Conservation (phyloP, 2,329 filamentous ascomycete species). For the Chrysosporium keratinophilum region DNA sequence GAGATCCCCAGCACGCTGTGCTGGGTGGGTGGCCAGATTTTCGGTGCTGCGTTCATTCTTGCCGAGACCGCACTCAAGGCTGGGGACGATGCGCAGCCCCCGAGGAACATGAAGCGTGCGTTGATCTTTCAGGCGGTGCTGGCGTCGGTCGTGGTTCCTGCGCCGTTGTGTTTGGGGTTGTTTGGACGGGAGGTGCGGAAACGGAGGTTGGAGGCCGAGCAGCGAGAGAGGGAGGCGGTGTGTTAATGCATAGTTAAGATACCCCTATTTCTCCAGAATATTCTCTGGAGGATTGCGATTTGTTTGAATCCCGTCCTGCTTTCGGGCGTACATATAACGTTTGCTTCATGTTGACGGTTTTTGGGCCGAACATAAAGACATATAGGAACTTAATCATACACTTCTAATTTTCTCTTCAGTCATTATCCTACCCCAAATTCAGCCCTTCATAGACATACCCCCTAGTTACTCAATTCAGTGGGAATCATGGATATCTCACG, state of each 20-base stretch:
- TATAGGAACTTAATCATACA: no score
- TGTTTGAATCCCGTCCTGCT: no score
- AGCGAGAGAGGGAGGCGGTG: not conserved
- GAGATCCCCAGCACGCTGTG: slow-evolving; percentile 74
- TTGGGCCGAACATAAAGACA: no score
- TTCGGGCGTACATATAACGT: no score
- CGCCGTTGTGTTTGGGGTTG: slow-evolving; percentile 58
- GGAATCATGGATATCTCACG: no score
- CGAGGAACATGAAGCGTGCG: slow-evolving; percentile 60
- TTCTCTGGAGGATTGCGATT: no score
- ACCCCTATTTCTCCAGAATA: no score
- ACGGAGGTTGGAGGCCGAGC: slow-evolving; percentile 34
- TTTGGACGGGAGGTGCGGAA: slow-evolving; percentile 48
- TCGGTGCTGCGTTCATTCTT: slow-evolving; percentile 77
- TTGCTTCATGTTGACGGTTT: no score
- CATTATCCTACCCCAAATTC: no score
- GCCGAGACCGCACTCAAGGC: slow-evolving; percentile 62
- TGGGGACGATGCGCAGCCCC: slow-evolving; percentile 45
- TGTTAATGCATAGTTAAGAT: not conserved
- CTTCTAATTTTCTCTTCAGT: no score
- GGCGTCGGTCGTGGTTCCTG: slow-evolving; percentile 52
- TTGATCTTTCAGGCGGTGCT: slow-evolving; percentile 72
- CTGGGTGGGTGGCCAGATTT: slow-evolving; percentile 76
- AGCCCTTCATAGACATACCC: no score
- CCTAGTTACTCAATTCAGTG: no score